These are phyloP conservation scores for Oxytropis ochrocephala DNA, from an alignment of 306 rosid genomes.

Conservation along the genomic window DNA sequence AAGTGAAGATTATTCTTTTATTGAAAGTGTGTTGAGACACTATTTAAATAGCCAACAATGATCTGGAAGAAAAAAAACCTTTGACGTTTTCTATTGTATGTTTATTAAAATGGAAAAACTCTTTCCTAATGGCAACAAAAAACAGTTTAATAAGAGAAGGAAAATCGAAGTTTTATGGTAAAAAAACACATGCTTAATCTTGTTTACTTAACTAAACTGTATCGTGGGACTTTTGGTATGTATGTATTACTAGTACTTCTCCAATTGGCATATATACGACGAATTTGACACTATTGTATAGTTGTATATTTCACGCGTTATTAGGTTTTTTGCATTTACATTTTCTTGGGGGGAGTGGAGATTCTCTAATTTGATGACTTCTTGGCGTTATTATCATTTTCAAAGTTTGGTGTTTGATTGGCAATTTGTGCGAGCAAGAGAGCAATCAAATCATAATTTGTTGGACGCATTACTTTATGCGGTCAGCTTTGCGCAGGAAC, in stretches of 20 bases:
- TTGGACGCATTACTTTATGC: no score
- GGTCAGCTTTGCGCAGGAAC: no score
- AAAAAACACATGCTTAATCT: neutral
- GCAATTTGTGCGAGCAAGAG: no score
- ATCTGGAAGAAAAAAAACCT: neutral
- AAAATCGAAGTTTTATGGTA: neutral
- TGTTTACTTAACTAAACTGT: neutral
- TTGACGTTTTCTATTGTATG: neutral
- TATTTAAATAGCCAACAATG: no score
- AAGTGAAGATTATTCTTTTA: no score
- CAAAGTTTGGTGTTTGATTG: neutral
- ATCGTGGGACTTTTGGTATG: neutral
- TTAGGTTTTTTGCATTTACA: neutral
- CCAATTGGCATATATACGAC: slow-evolving; percentile 20
- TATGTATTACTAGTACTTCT: neutral
- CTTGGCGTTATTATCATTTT: neutral
- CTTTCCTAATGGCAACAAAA: neutral
- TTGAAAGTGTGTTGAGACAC: no score
- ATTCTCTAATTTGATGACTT: neutral
- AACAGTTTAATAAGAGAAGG: neutral
- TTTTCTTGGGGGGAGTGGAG: neutral
- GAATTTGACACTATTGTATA: neutral
- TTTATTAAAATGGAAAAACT: neutral
- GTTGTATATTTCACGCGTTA: slow-evolving; percentile 13
- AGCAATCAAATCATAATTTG: no score